phyloP scores from a whole-genome alignment of 768 basidiomycete species.

The Rhodocollybia butyracea region DNA sequence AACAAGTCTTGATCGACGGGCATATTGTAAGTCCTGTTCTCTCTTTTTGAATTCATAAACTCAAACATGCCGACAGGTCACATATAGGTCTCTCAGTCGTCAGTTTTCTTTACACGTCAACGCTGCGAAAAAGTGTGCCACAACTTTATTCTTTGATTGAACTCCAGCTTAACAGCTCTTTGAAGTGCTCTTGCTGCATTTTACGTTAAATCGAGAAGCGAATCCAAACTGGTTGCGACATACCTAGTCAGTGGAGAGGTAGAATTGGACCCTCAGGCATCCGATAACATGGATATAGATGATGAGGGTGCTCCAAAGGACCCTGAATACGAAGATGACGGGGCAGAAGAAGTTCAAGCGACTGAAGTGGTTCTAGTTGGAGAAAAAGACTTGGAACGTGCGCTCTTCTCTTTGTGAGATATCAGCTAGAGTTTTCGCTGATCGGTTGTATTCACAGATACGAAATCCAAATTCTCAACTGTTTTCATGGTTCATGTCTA shows the following conservation, averaged over 20 bases:
- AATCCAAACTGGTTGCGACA: conserved; percentile 56
- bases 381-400: conserved; percentile 65
- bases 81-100: conserved; percentile 74
- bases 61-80: conserved; percentile 48
- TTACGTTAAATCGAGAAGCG: conserved; percentile 38
- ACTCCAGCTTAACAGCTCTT: not conserved
- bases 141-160: not conserved
- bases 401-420: conserved; percentile 16
- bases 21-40: conserved; percentile 36
- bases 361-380: conserved; percentile 56
- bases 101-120: conserved; percentile 72
- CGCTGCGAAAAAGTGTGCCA: conserved; percentile 69
- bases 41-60: not conserved
- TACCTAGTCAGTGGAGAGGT: conserved; percentile 66
- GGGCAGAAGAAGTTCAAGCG: conserved; percentile 41
- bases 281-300: conserved; percentile 36
- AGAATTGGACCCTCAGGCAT: conserved; percentile 11
- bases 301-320: conserved; percentile 15
- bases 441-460: conserved; percentile 35
- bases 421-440: not conserved
- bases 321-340: conserved; percentile 31
- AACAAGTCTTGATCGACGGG: conserved; percentile 47
- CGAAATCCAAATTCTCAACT: conserved; percentile 48
- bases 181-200: conserved; percentile 63
- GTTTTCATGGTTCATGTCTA: conserved; percentile 66